These are phyloP conservation scores for Dentiscutata heterogama DNA, from an alignment of 371 early-diverging fungal genomes.

Conservation along the genomic window DNA sequence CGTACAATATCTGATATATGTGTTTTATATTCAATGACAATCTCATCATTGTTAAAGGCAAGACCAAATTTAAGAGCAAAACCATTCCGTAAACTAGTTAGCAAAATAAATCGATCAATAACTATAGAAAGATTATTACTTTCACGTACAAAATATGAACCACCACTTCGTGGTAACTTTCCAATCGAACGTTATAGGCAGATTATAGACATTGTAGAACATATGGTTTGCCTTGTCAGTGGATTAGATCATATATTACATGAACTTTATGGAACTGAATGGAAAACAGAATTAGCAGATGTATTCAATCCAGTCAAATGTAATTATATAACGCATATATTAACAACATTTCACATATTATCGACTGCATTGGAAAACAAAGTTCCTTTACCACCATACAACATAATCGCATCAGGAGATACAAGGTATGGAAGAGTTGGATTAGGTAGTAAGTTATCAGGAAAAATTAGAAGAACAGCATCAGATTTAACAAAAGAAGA, in stretches of 20 bases:
- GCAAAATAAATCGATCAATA: constrained; percentile 26
- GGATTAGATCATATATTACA: constrained; percentile 23
- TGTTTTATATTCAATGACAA: constrained; percentile 36
- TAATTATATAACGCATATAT: constrained; percentile 34
- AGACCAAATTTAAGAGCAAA: background rate
- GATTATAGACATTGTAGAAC: constrained; percentile 30
- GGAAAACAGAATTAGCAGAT: constrained; percentile 14
- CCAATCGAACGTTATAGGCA: constrained; percentile 4
- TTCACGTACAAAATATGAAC: constrained; percentile 37
- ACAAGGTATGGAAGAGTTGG: constrained; percentile 8
- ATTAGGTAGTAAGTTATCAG: background rate
- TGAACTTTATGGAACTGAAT: constrained; percentile 21
- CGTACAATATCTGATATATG: constrained; percentile 25
- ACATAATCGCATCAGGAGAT: constrained; percentile 1
- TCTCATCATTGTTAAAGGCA: background rate
- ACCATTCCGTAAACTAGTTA: constrained; percentile 26
- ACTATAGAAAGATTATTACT: constrained; percentile 29
- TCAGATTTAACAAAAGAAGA: constrained; percentile 6
- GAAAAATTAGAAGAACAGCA: constrained; percentile 1
- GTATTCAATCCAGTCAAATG: constrained; percentile 22
- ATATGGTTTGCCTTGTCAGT: constrained; percentile 7
- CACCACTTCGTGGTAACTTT: constrained; percentile 34
- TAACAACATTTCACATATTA: constrained; percentile 31
- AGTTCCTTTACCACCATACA: constrained; percentile 34
- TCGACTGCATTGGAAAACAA: constrained; percentile 23